phyloP scores from a whole-genome alignment of 768 basidiomycete species.

The Russula earlei region DNA sequence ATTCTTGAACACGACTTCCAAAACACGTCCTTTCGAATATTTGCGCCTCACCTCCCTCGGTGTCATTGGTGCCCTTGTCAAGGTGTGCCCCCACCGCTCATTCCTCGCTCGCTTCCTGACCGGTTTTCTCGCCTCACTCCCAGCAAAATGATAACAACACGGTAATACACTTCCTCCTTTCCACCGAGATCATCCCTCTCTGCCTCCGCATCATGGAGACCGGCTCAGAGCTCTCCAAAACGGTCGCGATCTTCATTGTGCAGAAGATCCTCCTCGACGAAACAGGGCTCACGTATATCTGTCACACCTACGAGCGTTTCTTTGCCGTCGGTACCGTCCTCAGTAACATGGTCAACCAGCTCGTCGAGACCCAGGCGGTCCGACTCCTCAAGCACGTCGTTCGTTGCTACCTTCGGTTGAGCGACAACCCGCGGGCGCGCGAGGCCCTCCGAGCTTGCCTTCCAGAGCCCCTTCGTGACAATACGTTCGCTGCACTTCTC shows the following conservation, averaged over 20 bases:
- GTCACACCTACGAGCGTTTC: constrained; percentile 99
- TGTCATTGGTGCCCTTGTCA: constrained; percentile 97
- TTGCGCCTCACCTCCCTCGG: constrained; percentile 98
- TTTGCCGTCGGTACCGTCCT: constrained; percentile 98
- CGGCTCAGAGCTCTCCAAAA: constrained; percentile 95
- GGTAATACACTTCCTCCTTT: constrained; percentile 97
- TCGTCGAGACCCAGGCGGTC: constrained; percentile 97
- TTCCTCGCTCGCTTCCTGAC: not conserved
- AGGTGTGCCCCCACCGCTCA: constrained; percentile 39
- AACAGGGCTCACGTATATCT: constrained; percentile 95
- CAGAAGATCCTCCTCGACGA: constrained; percentile 97
- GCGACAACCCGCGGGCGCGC: constrained; percentile 91
- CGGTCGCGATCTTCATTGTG: constrained; percentile 98
- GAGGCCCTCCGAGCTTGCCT: constrained; percentile 94
- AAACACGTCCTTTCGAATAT: constrained; percentile 99
- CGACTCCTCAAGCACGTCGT: constrained; percentile 96
- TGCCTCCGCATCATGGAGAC: constrained; percentile 99
- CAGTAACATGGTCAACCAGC: constrained; percentile 96
- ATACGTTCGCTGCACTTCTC: constrained; percentile 83
- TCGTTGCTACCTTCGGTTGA: constrained; percentile 89
- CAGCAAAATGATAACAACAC: constrained; percentile 99
- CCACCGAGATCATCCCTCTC: constrained; percentile 98
- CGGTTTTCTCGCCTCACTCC: not conserved
- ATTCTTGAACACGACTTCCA: constrained; percentile 96
- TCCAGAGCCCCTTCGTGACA: constrained; percentile 89